Conservation (phyloP, 2,329 filamentous ascomycete species). For the Thermochaetoides dissita region DNA sequence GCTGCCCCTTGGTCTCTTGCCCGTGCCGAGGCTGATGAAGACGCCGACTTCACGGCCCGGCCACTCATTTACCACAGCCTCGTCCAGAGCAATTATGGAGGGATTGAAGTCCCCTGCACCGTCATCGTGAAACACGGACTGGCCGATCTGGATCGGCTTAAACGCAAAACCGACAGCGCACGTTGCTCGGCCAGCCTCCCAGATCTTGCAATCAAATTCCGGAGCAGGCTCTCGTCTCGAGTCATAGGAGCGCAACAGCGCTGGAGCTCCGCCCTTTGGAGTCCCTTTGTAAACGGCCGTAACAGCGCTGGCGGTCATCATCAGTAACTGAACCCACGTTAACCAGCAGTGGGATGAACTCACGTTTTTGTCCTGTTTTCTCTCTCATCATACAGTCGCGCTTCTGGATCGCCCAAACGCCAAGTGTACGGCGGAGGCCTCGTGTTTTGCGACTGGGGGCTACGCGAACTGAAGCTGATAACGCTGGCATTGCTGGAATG, state of each 20-base stretch:
- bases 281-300: slow-evolving; percentile 86
- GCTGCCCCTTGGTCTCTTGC: slow-evolving; percentile 54
- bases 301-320: slow-evolving; percentile 52
- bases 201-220: slow-evolving; percentile 88
- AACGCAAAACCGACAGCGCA: slow-evolving; percentile 83
- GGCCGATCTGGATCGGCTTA: slow-evolving; percentile 87
- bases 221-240: slow-evolving; percentile 81
- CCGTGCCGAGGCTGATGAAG: slow-evolving; percentile 88
- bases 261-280: slow-evolving; percentile 49
- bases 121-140: slow-evolving; percentile 88
- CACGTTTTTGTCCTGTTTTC: slow-evolving; percentile 84
- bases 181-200: slow-evolving; percentile 94
- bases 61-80: slow-evolving; percentile 87
- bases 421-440: slow-evolving; percentile 31
- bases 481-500: slow-evolving; percentile 69
- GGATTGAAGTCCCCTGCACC: slow-evolving; percentile 88
- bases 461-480: slow-evolving; percentile 63
- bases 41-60: slow-evolving; percentile 84
- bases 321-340: not conserved
- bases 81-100: slow-evolving; percentile 69
- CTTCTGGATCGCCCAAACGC: slow-evolving; percentile 69
- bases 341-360: slow-evolving; percentile 23
- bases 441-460: slow-evolving; percentile 41
- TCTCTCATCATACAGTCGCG: slow-evolving; percentile 72
- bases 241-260: slow-evolving; percentile 82